Conservation (phyloP, 805 yeast genomes). For the Yarrowia deformans region DNA sequence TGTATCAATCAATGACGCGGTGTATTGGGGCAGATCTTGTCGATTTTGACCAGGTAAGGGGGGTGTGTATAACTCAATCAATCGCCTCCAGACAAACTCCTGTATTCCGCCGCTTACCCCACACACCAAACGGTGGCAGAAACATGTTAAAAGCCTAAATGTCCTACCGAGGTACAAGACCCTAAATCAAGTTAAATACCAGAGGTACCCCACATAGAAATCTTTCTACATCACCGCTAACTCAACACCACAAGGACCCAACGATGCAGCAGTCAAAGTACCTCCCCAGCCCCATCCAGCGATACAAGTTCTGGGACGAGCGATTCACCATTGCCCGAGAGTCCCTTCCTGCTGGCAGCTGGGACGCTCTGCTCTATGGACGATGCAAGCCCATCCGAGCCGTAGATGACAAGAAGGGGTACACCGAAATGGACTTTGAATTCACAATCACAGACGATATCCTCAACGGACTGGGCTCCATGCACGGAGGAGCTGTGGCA, state of each 20-base stretch:
- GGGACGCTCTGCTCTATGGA: conserved; percentile 32
- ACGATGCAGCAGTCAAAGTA: conserved; percentile 24
- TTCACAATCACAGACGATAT: conserved; percentile 32
- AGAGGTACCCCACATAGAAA: background rate
- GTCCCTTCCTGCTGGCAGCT: conserved; percentile 28
- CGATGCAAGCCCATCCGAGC: conserved; percentile 35
- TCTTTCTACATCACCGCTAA: background rate
- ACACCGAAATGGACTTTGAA: conserved; percentile 38
- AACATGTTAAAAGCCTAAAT: conserved; percentile 21
- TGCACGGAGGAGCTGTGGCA: conserved; percentile 38
- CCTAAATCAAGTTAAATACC: background rate
- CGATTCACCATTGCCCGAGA: conserved; percentile 25
- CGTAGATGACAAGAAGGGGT: conserved; percentile 18
- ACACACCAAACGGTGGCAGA: conserved; percentile 9
- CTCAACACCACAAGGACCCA: background rate
- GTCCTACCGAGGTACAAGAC: conserved; percentile 7
- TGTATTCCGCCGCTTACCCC: background rate
- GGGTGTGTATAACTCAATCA: no score
- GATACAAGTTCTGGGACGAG: conserved; percentile 36
- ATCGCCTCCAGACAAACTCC: no score
- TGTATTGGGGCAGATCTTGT: background rate
- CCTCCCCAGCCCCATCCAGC: conserved; percentile 33
- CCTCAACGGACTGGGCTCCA: conserved; percentile 37
- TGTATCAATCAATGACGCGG: background rate
- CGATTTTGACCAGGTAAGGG: background rate